A percentile compares a stretch with the other conserved stretches of the same genome.
Evolutionary conservation across 2,329 filamentous ascomycete genomes (phyloP).

Genomic region (Aschersonia sp.): DNA sequence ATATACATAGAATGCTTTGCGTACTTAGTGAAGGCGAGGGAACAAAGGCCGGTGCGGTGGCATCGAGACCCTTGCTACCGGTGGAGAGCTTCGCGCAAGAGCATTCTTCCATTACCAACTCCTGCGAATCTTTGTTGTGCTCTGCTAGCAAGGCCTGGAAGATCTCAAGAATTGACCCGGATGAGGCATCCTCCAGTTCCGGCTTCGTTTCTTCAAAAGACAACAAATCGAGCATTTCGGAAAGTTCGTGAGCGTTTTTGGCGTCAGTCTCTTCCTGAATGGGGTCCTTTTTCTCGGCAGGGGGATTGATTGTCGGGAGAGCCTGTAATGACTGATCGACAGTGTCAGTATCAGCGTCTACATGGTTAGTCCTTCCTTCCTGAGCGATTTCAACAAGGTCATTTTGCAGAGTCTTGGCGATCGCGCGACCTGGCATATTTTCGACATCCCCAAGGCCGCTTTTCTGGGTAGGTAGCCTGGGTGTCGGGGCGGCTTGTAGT

Average conservation of each 20-base stretch:
- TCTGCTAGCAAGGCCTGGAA: conserved; percentile 2
- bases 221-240: conserved; percentile 1
- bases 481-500: too few relatives aligned
- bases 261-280: neutral
- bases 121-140: neutral
- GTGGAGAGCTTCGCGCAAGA: conserved; percentile 1
- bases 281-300: neutral
- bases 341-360: too few relatives aligned
- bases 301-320: too few relatives aligned
- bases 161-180: conserved; percentile 1
- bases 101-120: neutral
- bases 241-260: neutral
- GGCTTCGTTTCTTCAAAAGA: conserved; percentile 1
- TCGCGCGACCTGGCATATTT: too few relatives aligned
- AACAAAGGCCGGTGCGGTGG: neutral
- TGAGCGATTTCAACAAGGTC: too few relatives aligned
- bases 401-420: too few relatives aligned
- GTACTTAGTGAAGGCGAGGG: neutral
- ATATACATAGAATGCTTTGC: neutral
- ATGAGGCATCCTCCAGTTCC: neutral
- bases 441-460: too few relatives aligned
- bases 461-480: too few relatives aligned
- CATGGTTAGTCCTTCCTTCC: too few relatives aligned
- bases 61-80: neutral
- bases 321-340: too few relatives aligned